Conservation (phyloP, 305 asterid species). For the Rubia tinctorum region DNA sequence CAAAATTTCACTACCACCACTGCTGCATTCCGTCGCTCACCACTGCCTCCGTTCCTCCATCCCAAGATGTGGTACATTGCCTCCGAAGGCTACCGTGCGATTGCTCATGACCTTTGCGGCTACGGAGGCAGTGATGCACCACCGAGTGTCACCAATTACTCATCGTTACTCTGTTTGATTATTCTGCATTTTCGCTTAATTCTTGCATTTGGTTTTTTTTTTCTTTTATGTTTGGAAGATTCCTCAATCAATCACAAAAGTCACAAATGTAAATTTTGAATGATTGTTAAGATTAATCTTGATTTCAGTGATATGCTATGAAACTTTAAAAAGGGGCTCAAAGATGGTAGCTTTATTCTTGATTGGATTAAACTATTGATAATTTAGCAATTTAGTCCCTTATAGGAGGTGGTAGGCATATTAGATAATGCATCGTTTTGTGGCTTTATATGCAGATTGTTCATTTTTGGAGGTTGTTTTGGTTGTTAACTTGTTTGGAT, state of each 20-base stretch:
- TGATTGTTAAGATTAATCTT: constrained; percentile 10
- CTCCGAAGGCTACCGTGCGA: too few relatives aligned
- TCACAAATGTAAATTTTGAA: neutral
- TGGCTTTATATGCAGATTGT: constrained; percentile 1
- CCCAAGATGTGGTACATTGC: too few relatives aligned
- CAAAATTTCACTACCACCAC: too few relatives aligned
- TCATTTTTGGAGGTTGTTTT: neutral
- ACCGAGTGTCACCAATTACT: too few relatives aligned
- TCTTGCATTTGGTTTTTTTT: constrained; percentile 7
- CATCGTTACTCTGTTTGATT: neutral
- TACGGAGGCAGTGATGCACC: too few relatives aligned
- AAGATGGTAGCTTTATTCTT: constrained; percentile 9
- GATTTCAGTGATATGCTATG: too few relatives aligned
- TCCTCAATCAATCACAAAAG: neutral
- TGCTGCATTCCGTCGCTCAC: too few relatives aligned
- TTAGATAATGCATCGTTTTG: neutral
- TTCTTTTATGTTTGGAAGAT: neutral
- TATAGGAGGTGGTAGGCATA: constrained; percentile 7
- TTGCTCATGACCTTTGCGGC: too few relatives aligned
- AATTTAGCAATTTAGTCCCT: constrained; percentile 5
- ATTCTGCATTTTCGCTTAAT: neutral
- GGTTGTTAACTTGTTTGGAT: constrained; percentile 1
- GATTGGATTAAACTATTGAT: constrained; percentile 6
- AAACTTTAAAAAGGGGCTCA: constrained; percentile 17
- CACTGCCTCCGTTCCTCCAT: too few relatives aligned